Evolutionary conservation across 495 filamentous ascomycete genomes (phyloP).

Genomic region (Xylaria longipes): DNA sequence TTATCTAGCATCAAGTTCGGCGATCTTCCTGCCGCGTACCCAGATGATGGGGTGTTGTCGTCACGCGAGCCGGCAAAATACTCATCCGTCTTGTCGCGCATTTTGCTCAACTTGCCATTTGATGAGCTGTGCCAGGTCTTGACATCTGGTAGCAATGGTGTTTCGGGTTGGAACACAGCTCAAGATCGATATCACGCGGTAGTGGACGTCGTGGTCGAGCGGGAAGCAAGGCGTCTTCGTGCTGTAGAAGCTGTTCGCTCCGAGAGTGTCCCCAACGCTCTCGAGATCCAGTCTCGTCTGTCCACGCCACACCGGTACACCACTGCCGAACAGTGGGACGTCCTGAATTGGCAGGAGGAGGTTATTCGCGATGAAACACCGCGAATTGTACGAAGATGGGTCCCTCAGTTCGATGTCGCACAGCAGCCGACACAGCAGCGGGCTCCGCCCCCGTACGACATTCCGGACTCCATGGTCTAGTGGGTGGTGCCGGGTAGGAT

Average conservation of each 20-base stretch:
- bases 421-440: conserved; percentile 29
- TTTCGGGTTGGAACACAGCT: conserved; percentile 52
- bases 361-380: conserved; percentile 38
- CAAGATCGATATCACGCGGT: conserved; percentile 53
- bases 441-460: conserved; percentile 27
- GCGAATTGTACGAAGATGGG: conserved; percentile 41
- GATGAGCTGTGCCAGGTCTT: conserved; percentile 62
- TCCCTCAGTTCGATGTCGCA: conserved; percentile 37
- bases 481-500: conserved; percentile 20
- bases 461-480: conserved; percentile 42
- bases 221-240: conserved; percentile 57
- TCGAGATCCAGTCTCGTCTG: conserved; percentile 37
- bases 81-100: conserved; percentile 59
- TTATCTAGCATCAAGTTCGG: conserved; percentile 71
- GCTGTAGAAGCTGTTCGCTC: conserved; percentile 42
- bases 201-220: conserved; percentile 62
- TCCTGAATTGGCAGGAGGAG: conserved; percentile 54
- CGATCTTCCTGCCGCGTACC: conserved; percentile 58
- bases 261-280: conserved; percentile 35
- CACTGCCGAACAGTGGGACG: conserved; percentile 41
- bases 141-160: conserved; percentile 55
- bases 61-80: conserved; percentile 39
- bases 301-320: conserved; percentile 36
- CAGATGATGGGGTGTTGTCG: conserved; percentile 40
- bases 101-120: conserved; percentile 70